Percentiles rank a stretch among this genome's conserved stretches.
Evolutionary conservation across 1,284 basidiomycete species (phyloP).

Genomic region (Melampsora americana): DNA sequence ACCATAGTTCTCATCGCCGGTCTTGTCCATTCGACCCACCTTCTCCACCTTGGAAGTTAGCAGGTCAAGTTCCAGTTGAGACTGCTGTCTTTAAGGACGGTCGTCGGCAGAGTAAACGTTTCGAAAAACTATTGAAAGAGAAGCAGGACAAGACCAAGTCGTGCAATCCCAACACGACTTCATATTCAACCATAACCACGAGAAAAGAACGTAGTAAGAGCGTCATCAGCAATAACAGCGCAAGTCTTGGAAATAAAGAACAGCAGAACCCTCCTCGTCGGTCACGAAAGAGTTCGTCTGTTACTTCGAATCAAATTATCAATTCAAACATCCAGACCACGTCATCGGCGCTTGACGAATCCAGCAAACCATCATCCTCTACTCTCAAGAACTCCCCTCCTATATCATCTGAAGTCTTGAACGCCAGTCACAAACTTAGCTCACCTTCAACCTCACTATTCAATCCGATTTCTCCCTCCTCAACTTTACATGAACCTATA

Average conservation of each 20-base stretch:
- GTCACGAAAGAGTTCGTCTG: neutral
- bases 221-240: conserved; percentile 2
- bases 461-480: conserved; percentile 17
- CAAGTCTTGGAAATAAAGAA: neutral
- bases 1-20: neutral
- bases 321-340: neutral
- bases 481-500: neutral
- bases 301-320: conserved; percentile 2
- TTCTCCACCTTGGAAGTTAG: conserved; percentile 41
- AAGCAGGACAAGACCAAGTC: neutral
- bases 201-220: conserved; percentile 9
- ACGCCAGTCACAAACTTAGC: neutral
- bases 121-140: conserved; percentile 15
- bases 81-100: conserved; percentile 37
- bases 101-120: conserved; percentile 28
- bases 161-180: too few relatives aligned
- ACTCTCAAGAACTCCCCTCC: conserved; percentile 8
- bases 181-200: too few relatives aligned
- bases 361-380: neutral
- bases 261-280: neutral
- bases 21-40: conserved; percentile 14
- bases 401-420: conserved; percentile 2
- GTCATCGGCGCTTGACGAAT: conserved; percentile 13
- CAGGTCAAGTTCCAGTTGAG: conserved; percentile 25
- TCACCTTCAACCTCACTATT: neutral